These are phyloP conservation scores for Boletus rex-veris DNA, from an alignment of 768 basidiomycete genomes.

Conservation along the genomic window DNA sequence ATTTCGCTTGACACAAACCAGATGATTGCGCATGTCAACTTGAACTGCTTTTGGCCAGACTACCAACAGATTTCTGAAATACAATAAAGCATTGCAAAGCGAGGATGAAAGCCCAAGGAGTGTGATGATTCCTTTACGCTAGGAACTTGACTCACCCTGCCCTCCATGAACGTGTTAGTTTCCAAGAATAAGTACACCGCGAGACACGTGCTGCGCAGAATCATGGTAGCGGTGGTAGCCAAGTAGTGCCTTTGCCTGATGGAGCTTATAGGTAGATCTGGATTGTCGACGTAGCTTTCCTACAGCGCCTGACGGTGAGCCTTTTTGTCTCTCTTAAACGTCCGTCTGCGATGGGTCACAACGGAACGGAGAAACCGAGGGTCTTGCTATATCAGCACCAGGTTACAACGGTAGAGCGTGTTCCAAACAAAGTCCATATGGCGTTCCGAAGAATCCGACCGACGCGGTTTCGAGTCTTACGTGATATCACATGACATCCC, in stretches of 20 bases:
- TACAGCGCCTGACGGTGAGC: no score
- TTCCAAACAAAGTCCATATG: no score
- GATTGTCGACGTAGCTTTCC: no score
- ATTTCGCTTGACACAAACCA: not conserved
- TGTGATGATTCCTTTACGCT: not conserved
- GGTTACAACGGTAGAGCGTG: no score
- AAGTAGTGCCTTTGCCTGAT: not conserved
- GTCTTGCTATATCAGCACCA: no score
- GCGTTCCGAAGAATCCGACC: no score
- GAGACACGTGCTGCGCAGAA: not conserved
- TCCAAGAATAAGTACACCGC: not conserved
- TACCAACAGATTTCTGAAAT: not conserved
- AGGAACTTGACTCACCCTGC: not conserved
- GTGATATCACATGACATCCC: constrained; percentile 1
- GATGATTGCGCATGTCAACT: not conserved
- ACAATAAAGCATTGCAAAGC: not conserved
- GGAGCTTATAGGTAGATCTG: not conserved
- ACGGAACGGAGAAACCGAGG: no score
- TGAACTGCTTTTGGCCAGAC: not conserved
- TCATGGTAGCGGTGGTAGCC: not conserved
- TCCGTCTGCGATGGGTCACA: no score
- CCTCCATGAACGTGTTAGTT: no score
- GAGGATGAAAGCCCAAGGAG: not conserved
- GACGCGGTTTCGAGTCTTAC: not conserved
- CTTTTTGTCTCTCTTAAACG: no score